A percentile compares a stretch with the other conserved stretches of the same genome.
Evolutionary conservation across 2,329 filamentous ascomycete genomes (phyloP).

Genomic region (Incumbomyces delicatus): DNA sequence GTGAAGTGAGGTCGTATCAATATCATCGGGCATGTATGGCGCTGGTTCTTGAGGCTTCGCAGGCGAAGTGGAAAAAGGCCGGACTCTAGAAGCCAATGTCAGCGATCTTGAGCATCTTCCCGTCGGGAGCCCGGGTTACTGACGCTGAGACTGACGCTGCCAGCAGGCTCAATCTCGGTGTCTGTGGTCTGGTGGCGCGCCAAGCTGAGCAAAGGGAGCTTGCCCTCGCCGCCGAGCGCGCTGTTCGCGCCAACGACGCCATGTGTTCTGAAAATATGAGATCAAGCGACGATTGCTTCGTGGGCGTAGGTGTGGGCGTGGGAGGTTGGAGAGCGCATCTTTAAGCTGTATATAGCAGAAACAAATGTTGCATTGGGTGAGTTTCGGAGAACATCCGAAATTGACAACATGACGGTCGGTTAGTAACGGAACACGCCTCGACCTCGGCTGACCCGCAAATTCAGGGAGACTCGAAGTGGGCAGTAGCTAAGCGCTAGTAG

Average conservation of each 20-base stretch:
- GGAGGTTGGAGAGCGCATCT: too few species aligned
- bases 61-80: too few species aligned
- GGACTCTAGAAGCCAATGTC: not conserved
- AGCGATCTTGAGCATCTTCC: not conserved
- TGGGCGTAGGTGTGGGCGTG: too few species aligned
- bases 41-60: constrained; percentile 25
- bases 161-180: not conserved
- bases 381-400: too few species aligned
- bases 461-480: not conserved
- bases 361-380: too few species aligned
- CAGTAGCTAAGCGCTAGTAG: too few species aligned
- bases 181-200: not conserved
- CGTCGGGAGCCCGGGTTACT: not conserved
- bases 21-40: constrained; percentile 25
- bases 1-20: constrained; percentile 64
- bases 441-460: not conserved
- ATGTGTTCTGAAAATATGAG: constrained; percentile 25
- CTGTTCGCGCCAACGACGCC: constrained; percentile 39
- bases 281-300: too few species aligned
- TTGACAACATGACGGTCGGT: too few species aligned
- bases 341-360: too few species aligned
- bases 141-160: not conserved
- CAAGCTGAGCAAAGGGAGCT: constrained; percentile 5
- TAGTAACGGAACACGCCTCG: not conserved
- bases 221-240: constrained; percentile 30